Percentiles rank a stretch among this genome's conserved stretches.
These are phyloP conservation scores for Mucor velutinosus DNA, from an alignment of 371 early-diverging fungal genomes.

Conservation along the genomic window DNA sequence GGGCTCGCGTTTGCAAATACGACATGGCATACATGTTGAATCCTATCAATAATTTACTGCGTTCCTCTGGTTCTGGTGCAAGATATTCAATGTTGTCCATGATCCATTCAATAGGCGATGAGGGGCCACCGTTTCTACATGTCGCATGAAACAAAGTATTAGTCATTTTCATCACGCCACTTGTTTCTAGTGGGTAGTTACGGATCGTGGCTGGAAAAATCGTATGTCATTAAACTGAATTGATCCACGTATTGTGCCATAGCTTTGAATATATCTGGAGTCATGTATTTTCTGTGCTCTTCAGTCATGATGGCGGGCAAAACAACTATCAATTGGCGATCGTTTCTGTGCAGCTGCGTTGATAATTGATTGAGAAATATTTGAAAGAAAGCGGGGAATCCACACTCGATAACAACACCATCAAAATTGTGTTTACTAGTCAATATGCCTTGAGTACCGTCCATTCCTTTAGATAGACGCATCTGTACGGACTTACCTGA, in stretches of 20 bases:
- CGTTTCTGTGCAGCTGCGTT: slow-evolving; percentile 22
- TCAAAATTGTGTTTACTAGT: slow-evolving; percentile 52
- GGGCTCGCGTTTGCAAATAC: slow-evolving; percentile 28
- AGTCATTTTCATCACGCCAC: neutral
- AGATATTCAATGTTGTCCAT: slow-evolving; percentile 53
- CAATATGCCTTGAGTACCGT: neutral
- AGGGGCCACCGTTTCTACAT: slow-evolving; percentile 51
- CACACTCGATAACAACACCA: slow-evolving; percentile 62
- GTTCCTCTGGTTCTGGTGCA: slow-evolving; percentile 32
- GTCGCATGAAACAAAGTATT: neutral
- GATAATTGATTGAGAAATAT: slow-evolving; percentile 38
- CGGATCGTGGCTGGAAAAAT: slow-evolving; percentile 51
- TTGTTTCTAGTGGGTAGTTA: slow-evolving; percentile 15
- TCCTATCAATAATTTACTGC: slow-evolving; percentile 55
- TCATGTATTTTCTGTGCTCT: slow-evolving; percentile 30
- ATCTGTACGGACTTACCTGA: slow-evolving; percentile 23
- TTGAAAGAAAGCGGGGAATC: slow-evolving; percentile 45
- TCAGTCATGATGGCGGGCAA: slow-evolving; percentile 46
- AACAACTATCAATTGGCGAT: slow-evolving; percentile 50
- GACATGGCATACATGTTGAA: slow-evolving; percentile 61
- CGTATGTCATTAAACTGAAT: slow-evolving; percentile 70
- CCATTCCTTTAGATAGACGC: neutral
- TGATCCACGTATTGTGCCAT: slow-evolving; percentile 49
- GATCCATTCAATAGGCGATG: slow-evolving; percentile 61
- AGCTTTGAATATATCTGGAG: slow-evolving; percentile 34